These are phyloP conservation scores for Fusarium sp. DNA, from an alignment of 2,329 filamentous ascomycete genomes.

Conservation along the genomic window DNA sequence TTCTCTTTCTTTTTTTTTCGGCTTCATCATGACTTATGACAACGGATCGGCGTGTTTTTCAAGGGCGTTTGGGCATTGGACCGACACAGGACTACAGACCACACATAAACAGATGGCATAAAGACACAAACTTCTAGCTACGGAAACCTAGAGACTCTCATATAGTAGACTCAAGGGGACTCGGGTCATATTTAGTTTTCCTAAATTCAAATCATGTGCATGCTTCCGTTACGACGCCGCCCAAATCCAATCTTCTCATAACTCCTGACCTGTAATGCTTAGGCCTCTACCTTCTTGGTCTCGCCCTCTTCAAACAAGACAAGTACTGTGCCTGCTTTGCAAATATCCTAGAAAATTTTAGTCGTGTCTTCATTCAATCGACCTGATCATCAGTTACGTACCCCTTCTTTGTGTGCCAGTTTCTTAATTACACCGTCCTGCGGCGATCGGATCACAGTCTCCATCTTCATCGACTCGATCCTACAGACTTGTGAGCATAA, in stretches of 20 bases:
- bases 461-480: conserved; percentile 94
- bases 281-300: conserved; percentile 47
- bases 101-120: background rate
- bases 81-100: conserved; percentile 12
- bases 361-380: conserved; percentile 1
- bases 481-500: conserved; percentile 56
- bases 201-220: conserved; percentile 28
- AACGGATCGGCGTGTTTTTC: conserved; percentile 14
- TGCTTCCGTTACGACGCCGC: conserved; percentile 35
- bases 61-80: conserved; percentile 23
- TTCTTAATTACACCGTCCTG: conserved; percentile 80
- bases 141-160: background rate
- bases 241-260: conserved; percentile 23
- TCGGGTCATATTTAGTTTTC: conserved; percentile 17
- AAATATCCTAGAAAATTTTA: conserved; percentile 74
- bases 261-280: conserved; percentile 21
- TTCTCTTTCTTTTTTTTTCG: too few species aligned
- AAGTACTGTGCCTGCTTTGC: conserved; percentile 82
- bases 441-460: conserved; percentile 85
- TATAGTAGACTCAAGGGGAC: conserved; percentile 5
- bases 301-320: conserved; percentile 78
- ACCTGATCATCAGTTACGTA: conserved; percentile 59
- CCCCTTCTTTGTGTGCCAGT: conserved; percentile 81
- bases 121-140: background rate
- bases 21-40: conserved; percentile 4